Base-by-base conservation (phyloP, 1,284 basidiomycete species). In the Mycena sp. region DNA sequence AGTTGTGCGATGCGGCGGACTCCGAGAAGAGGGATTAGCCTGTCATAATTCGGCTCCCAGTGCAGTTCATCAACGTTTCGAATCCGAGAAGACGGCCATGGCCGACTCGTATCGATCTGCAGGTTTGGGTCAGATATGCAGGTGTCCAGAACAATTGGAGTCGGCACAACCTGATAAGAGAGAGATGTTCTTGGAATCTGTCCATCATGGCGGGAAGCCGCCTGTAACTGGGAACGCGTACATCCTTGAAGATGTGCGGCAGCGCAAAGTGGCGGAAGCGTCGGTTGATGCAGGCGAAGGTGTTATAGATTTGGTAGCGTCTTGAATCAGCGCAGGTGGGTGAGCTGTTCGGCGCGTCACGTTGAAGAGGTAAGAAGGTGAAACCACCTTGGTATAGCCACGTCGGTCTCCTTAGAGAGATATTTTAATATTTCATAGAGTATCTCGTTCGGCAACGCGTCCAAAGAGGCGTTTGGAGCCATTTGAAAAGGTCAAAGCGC, bases 371-470 rank as follows among this genome's bases (percentile, higher is more conserved):
- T n/a, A n/a, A n/a, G n/a, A n/a, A n/a, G 26, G 25, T 17, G n/a
- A 21, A 54, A 23, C 21, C 17, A 53, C 51, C 51, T 53, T 10
- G 38, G 38, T 41, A 30, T 43, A 41, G 14, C 38, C 28, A 6
- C 23, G 30, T 44, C 52, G 6, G 14, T 11, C 35, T 50, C 48
- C 6, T n/a, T 23, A 4, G 23, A 19, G 9, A 54, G 12, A 19
- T 29, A 28, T 26, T 12, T 10, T 10, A 44, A 6, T 21, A 54
- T 54, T 35, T 54, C 52, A 21, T 30, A 44, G n/a, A 54, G 28
- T n/a, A 54, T 17, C 21, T 54, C 52, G 52, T 54, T 54, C 6
- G 52, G 52, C n/a, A 54, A 54, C 40, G 28, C 38, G 29, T 54
- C 52, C 2, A 44, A 19, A 19, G 52, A 40, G 28, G 26, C 26